phyloP scores from a whole-genome alignment of 192 early-diverging fungal species.

The Radiomyces spectabilis region DNA sequence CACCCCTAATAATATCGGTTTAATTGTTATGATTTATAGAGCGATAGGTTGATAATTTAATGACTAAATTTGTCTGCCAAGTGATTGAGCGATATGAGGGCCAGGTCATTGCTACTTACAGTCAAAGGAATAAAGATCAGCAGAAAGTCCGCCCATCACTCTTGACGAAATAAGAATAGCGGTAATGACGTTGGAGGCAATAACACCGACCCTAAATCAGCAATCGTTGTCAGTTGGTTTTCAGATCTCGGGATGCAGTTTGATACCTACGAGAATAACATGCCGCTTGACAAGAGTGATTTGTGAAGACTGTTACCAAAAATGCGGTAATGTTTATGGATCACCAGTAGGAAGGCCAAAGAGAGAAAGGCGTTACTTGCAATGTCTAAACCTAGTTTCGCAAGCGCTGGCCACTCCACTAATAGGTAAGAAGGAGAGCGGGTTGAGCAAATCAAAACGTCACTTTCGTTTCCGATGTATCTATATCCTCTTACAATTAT shows the following conservation, averaged over 20 bases:
- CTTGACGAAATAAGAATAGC: constrained; percentile 19
- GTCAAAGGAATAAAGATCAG: constrained; percentile 24
- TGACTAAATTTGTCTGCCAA: not conserved
- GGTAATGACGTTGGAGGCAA: constrained; percentile 15
- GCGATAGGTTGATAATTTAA: not conserved
- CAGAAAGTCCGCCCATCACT: constrained; percentile 12
- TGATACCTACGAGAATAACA: constrained; percentile 24
- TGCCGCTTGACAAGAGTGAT: constrained; percentile 14
- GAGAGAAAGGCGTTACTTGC: constrained; percentile 22
- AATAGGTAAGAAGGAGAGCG: not conserved
- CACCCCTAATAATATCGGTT: constrained; percentile 7
- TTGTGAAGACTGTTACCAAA: constrained; percentile 21
- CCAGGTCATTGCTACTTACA: constrained; percentile 19
- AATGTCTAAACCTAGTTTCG: constrained; percentile 24
- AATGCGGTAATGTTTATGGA: constrained; percentile 16
- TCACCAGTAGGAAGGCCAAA: constrained; percentile 14
- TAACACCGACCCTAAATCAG: constrained; percentile 16
- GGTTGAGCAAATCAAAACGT: not conserved
- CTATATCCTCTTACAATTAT: constrained; percentile 7
- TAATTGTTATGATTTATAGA: no score
- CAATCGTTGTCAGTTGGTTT: not conserved
- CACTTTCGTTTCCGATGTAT: not conserved
- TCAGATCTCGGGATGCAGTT: not conserved
- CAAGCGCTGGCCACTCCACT: constrained; percentile 27
- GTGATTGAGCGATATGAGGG: no score